A percentile compares a stretch with the other conserved stretches of the same genome.
phyloP scores from a whole-genome alignment of 441 rosid genomes.

The Geranium incanum region DNA sequence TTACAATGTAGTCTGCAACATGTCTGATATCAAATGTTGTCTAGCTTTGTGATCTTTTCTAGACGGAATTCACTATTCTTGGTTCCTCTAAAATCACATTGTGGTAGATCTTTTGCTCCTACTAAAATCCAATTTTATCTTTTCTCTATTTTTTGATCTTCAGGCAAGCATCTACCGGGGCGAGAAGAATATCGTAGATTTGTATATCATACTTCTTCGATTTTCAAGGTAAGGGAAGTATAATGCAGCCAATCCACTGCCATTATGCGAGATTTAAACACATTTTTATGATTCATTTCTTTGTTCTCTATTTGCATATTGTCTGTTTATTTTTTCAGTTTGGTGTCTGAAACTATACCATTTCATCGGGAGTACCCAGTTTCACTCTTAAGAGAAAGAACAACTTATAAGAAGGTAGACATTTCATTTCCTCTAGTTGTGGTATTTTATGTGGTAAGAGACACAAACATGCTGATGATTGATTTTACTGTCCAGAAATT shows the following conservation, averaged over 20 bases:
- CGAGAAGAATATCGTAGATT: constrained; percentile 79
- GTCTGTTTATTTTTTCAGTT: constrained; percentile 30
- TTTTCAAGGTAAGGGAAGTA: constrained; percentile 60
- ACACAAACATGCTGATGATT: neutral
- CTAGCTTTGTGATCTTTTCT: neutral
- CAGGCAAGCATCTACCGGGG: constrained; percentile 74
- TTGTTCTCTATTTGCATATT: constrained; percentile 16
- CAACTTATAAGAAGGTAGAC: constrained; percentile 57
- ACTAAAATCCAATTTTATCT: neutral
- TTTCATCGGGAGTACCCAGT: constrained; percentile 71
- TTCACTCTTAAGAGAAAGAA: constrained; percentile 45
- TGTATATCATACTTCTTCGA: constrained; percentile 85
- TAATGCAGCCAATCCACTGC: neutral
- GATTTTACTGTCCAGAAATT: constrained; percentile 43
- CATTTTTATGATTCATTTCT: constrained; percentile 12
- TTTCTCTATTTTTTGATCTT: constrained; percentile 4
- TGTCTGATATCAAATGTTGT: neutral
- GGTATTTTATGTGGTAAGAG: neutral
- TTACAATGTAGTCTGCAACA: neutral
- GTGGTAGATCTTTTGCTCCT: neutral
- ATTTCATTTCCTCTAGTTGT: constrained; percentile 11
- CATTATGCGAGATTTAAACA: neutral
- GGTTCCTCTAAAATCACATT: neutral
- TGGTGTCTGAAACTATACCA: constrained; percentile 89
- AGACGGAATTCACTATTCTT: neutral